phyloP scores from a whole-genome alignment of 2,329 filamentous ascomycete genomes.

The Xylaria hypoxylon region DNA sequence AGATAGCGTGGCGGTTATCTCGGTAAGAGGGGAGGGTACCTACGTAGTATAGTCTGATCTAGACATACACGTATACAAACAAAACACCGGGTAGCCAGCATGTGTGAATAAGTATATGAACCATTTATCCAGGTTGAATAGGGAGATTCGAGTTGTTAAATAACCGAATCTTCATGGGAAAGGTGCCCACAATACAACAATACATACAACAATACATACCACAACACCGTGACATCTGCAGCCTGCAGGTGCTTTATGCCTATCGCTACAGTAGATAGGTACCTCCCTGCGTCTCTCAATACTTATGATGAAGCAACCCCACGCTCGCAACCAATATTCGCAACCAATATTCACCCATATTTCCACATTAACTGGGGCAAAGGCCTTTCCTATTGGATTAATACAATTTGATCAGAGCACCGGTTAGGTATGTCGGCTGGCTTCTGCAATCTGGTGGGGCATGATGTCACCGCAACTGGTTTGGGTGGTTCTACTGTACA shows the following conservation, averaged over 20 bases:
- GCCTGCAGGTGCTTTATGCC: too few relatives aligned
- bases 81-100: background rate
- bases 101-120: background rate
- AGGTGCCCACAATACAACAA: slow-evolving; percentile 9
- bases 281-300: background rate
- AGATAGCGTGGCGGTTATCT: background rate
- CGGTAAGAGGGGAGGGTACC: too few relatives aligned
- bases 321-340: slow-evolving; percentile 16
- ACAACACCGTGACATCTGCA: slow-evolving; percentile 20
- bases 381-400: slow-evolving; percentile 3
- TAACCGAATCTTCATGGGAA: slow-evolving; percentile 1
- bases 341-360: slow-evolving; percentile 15
- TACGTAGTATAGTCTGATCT: background rate
- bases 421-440: background rate
- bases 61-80: background rate
- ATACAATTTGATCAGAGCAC: background rate
- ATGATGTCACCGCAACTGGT: background rate
- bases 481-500: background rate
- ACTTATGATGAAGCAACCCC: slow-evolving; percentile 25
- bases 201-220: too few relatives aligned
- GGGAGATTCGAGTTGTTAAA: background rate
- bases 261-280: too few relatives aligned
- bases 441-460: background rate
- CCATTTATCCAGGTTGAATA: too few relatives aligned
- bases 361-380: background rate